A percentile compares a stretch with the other conserved stretches of the same genome.
Conservation (phyloP, 1,284 basidiomycete genomes). For the Boletus hoseneyae region DNA sequence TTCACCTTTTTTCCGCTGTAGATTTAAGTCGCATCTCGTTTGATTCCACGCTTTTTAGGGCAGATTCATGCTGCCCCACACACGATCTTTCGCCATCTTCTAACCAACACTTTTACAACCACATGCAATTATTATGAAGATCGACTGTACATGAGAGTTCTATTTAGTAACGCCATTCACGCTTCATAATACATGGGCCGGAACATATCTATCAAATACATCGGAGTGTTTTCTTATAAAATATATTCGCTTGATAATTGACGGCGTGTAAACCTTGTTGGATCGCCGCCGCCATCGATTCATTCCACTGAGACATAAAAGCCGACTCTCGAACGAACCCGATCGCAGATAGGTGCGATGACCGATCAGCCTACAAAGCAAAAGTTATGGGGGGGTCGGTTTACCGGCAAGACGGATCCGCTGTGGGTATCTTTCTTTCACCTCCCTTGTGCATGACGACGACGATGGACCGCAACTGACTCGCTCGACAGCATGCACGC, state of each 20-base stretch:
- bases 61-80: constrained; percentile 1
- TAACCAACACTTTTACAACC: constrained; percentile 4
- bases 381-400: constrained; percentile 87
- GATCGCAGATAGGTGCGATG: constrained; percentile 35
- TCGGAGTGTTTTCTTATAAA: constrained; percentile 7
- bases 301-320: no score
- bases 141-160: constrained; percentile 16
- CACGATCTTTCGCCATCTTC: constrained; percentile 11
- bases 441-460: neutral
- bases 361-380: constrained; percentile 65
- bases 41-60: constrained; percentile 4
- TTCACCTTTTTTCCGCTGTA: constrained; percentile 9
- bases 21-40: constrained; percentile 10
- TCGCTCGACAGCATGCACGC: constrained; percentile 77
- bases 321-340: no score
- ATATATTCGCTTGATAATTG: neutral
- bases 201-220: constrained; percentile 10
- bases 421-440: constrained; percentile 48
- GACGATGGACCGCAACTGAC: constrained; percentile 9
- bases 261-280: neutral
- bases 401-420: constrained; percentile 86
- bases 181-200: constrained; percentile 1
- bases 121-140: constrained; percentile 2
- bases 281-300: no score
- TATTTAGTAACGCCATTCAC: constrained; percentile 12